Conservation (phyloP, 306 rosid genomes). For the Lotus japonicus region DNA sequence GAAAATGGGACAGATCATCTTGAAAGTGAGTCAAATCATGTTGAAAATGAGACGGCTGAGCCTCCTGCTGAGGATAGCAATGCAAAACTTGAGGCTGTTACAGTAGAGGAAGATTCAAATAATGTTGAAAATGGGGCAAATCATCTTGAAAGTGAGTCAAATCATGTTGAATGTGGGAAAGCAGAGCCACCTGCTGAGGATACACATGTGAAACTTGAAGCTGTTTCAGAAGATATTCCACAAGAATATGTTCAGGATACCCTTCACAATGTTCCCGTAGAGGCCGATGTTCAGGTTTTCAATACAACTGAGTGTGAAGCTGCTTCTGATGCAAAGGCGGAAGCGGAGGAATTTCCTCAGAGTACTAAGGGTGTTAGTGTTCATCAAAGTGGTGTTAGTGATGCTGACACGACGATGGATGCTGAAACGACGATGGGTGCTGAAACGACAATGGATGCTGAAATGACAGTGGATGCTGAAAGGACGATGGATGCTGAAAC, state of each 20-base stretch:
- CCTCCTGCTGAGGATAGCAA: constrained; percentile 10
- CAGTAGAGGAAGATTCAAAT: no score
- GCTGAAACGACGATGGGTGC: constrained; percentile 26
- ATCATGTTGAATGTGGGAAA: not conserved
- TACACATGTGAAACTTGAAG: constrained; percentile 17
- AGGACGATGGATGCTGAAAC: no score
- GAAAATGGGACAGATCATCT: constrained; percentile 16
- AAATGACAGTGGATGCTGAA: no score
- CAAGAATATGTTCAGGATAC: constrained; percentile 19
- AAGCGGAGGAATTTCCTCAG: constrained; percentile 24
- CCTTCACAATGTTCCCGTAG: constrained; percentile 27
- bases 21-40: not conserved
- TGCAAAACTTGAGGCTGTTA: constrained; percentile 15
- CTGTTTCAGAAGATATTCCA: constrained; percentile 8
- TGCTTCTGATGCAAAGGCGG: constrained; percentile 29
- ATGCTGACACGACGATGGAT: constrained; percentile 24
- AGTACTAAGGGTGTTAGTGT: not conserved
- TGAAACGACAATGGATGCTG: no score
- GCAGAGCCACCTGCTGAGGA: constrained; percentile 18
- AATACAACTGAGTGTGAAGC: constrained; percentile 22
- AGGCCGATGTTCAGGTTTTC: constrained; percentile 21
- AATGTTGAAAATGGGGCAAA: constrained; percentile 18
- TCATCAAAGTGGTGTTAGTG: constrained; percentile 1
- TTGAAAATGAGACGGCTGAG: constrained; percentile 11
- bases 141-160: not conserved